Percentiles rank a stretch among this genome's conserved stretches.
Conservation (phyloP, 192 early-diverging fungal genomes). For the Linnemannia elongata region DNA sequence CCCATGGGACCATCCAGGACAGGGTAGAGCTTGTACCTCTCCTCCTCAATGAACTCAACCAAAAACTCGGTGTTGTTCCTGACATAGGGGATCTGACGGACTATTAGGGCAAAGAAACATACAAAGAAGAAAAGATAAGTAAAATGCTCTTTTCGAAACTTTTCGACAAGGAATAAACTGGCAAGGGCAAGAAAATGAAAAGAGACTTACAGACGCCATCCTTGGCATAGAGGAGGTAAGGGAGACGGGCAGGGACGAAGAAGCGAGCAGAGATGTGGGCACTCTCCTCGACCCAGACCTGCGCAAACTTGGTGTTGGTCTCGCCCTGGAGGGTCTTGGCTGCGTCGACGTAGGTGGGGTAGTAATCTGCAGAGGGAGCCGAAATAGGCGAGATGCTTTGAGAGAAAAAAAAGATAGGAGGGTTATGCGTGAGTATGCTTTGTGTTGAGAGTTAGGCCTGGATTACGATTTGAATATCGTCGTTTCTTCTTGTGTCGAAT, state of each 20-base stretch:
- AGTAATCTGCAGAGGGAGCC: slow-evolving; percentile 43
- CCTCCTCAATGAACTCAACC: slow-evolving; percentile 52
- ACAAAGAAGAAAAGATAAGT: not conserved
- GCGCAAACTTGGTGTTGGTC: slow-evolving; percentile 38
- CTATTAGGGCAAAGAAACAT: slow-evolving; percentile 3
- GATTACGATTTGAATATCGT: no score
- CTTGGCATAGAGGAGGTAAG: slow-evolving; percentile 49
- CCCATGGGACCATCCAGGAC: slow-evolving; percentile 38
- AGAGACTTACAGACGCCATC: slow-evolving; percentile 43
- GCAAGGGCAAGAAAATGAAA: not conserved
- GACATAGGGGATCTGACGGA: slow-evolving; percentile 52
- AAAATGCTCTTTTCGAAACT: not conserved
- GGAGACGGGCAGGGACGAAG: slow-evolving; percentile 52
- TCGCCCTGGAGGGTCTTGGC: slow-evolving; percentile 42
- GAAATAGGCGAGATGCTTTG: slow-evolving; percentile 24
- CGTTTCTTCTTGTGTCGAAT: no score
- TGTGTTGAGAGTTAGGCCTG: not conserved
- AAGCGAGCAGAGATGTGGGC: slow-evolving; percentile 46
- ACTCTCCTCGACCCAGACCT: slow-evolving; percentile 51
- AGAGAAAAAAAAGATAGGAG: not conserved
- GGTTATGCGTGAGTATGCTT: not conserved
- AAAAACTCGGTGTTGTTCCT: slow-evolving; percentile 54
- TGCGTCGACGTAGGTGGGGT: slow-evolving; percentile 46
- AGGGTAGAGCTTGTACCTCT: slow-evolving; percentile 43
- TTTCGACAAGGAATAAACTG: no score